Evolutionary conservation across 1,284 basidiomycete species (phyloP).

Genomic region (Trichosporon ovoides): DNA sequence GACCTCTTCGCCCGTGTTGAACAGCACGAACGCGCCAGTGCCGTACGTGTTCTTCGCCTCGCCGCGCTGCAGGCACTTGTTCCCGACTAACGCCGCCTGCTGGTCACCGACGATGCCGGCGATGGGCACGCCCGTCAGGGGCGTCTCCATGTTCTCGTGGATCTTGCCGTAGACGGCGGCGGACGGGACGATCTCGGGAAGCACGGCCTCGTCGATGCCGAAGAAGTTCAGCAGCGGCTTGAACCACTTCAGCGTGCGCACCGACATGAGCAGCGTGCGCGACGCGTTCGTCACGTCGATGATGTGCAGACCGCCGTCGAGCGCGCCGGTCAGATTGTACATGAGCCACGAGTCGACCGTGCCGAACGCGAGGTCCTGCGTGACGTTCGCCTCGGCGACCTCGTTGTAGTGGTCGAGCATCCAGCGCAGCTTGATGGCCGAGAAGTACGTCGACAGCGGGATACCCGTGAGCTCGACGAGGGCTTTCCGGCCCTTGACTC

Average conservation of each 20-base stretch:
- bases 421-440: constrained; percentile 92
- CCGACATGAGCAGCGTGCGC: constrained; percentile 85
- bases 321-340: constrained; percentile 78
- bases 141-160: constrained; percentile 52
- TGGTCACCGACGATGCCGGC: constrained; percentile 94
- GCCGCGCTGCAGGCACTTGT: constrained; percentile 80
- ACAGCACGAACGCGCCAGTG: constrained; percentile 91
- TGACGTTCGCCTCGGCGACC: constrained; percentile 72
- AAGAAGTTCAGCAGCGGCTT: constrained; percentile 81
- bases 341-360: constrained; percentile 86
- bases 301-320: constrained; percentile 66
- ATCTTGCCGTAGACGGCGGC: constrained; percentile 87
- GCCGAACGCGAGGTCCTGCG: constrained; percentile 80
- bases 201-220: constrained; percentile 65
- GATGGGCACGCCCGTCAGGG: constrained; percentile 73
- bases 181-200: constrained; percentile 84
- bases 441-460: constrained; percentile 94
- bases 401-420: constrained; percentile 85
- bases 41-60: constrained; percentile 95
- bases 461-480: constrained; percentile 58
- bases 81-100: constrained; percentile 91
- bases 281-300: constrained; percentile 97
- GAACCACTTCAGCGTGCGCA: constrained; percentile 78
- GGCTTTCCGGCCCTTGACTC: constrained; percentile 57
- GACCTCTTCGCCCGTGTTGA: constrained; percentile 78